Evolutionary conservation across 1,284 basidiomycete species (phyloP).

Genomic region (Lignosus rhinocerotis): DNA sequence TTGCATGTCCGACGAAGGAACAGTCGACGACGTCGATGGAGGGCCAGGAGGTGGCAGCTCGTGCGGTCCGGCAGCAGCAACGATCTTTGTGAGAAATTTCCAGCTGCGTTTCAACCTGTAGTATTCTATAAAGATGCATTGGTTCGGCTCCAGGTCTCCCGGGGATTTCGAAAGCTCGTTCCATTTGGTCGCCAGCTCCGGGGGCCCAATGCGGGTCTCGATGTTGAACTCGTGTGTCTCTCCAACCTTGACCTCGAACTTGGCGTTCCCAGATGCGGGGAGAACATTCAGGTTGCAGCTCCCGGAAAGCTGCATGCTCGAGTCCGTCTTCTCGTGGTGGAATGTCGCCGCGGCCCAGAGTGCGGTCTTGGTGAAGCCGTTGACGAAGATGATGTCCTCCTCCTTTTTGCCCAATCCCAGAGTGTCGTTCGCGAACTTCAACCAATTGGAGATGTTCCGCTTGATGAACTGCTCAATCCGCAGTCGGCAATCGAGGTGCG

Average conservation of each 20-base stretch:
- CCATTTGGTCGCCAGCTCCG: no score
- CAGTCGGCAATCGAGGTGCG: background rate
- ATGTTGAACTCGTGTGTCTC: background rate
- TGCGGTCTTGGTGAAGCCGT: background rate
- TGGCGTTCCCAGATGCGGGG: background rate
- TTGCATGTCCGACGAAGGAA: no score
- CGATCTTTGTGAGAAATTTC: background rate
- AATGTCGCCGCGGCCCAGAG: background rate
- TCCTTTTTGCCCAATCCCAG: background rate
- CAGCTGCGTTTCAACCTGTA: background rate
- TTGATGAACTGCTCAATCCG: background rate
- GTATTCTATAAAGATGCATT: background rate
- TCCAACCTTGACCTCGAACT: background rate
- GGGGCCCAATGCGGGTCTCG: no score
- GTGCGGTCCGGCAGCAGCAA: background rate
- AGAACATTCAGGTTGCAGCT: no score
- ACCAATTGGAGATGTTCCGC: background rate
- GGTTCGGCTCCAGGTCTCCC: background rate
- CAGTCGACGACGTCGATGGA: no score
- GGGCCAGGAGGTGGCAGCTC: background rate
- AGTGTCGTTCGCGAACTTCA: background rate
- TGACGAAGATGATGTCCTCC: background rate
- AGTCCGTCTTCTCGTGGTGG: background rate
- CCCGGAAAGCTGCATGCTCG: background rate
- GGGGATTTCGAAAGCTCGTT: no score